Percentiles rank a stretch among this genome's conserved stretches.
These are phyloP conservation scores for Coprinopsis strossmayeri DNA, from an alignment of 768 basidiomycete species.

Conservation along the genomic window DNA sequence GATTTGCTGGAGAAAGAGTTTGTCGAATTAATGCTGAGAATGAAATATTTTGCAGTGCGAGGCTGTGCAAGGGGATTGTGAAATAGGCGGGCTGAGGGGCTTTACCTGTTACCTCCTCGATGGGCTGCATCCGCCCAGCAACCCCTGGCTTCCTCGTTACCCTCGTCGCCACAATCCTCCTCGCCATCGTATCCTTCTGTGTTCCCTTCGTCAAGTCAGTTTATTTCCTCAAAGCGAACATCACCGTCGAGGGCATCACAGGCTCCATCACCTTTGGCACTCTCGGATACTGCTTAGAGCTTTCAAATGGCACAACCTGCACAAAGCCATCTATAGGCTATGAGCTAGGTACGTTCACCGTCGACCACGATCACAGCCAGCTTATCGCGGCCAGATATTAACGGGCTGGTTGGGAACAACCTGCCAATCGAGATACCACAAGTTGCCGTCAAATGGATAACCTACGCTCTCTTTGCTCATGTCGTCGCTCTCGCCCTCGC, in stretches of 20 bases:
- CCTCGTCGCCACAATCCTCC: constrained; percentile 66
- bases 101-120: constrained; percentile 19
- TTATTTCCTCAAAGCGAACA: constrained; percentile 78
- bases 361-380: constrained; percentile 11
- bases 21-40: too few species aligned
- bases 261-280: constrained; percentile 82
- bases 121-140: constrained; percentile 72
- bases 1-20: too few species aligned
- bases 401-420: constrained; percentile 66
- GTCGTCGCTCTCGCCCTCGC: constrained; percentile 78
- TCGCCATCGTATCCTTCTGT: constrained; percentile 85
- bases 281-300: constrained; percentile 77
- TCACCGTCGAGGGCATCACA: constrained; percentile 34
- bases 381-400: constrained; percentile 54
- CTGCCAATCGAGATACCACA: constrained; percentile 67
- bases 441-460: constrained; percentile 90
- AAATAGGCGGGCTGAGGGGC: too few species aligned
- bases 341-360: constrained; percentile 52
- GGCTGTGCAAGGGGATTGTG: constrained; percentile 6
- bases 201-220: constrained; percentile 87
- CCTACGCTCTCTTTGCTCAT: constrained; percentile 88
- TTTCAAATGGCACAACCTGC: constrained; percentile 55
- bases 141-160: constrained; percentile 88
- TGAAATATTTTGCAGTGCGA: too few species aligned
- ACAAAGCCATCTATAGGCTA: constrained; percentile 82